Percentiles rank a stretch among this genome's conserved stretches.
Conservation (phyloP, 2,329 filamentous ascomycete genomes). For the Aureobasidium sp. region DNA sequence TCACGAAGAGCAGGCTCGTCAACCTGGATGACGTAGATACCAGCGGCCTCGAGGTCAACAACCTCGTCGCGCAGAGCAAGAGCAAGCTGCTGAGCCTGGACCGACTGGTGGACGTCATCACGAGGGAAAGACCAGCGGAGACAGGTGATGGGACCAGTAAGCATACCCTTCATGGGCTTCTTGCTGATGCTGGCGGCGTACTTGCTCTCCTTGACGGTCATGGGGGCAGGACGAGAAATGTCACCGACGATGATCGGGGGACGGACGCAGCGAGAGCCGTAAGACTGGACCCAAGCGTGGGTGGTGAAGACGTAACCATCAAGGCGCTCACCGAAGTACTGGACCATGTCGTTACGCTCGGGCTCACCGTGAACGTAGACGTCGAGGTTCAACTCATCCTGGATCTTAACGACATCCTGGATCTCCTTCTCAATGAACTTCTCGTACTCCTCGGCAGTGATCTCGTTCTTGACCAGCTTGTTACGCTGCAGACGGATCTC, state of each 20-base stretch:
- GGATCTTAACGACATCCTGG: conserved; percentile 85
- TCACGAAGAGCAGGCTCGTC: conserved; percentile 99
- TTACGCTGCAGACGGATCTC: conserved; percentile 95
- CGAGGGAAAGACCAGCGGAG: conserved; percentile 99
- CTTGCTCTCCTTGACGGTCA: conserved; percentile 99
- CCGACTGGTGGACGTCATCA: conserved; percentile 98
- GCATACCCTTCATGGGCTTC: conserved; percentile 99
- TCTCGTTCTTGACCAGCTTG: conserved; percentile 99
- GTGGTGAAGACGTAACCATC: conserved; percentile 98
- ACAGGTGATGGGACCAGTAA: conserved; percentile 98
- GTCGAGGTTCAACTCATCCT: conserved; percentile 95
- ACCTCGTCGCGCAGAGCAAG: conserved; percentile 98
- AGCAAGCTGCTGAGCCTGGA: conserved; percentile 97
- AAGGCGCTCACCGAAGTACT: conserved; percentile 98
- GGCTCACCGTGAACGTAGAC: conserved; percentile 98
- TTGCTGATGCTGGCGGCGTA: conserved; percentile 92
- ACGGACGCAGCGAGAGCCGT: conserved; percentile 96
- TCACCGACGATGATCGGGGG: conserved; percentile 98
- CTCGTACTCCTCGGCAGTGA: conserved; percentile 87
- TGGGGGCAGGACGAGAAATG: conserved; percentile 90
- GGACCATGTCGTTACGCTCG: conserved; percentile 99
- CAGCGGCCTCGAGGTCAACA: conserved; percentile 92
- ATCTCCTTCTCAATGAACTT: conserved; percentile 99
- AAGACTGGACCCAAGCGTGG: conserved; percentile 97
- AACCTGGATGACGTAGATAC: conserved; percentile 97